Evolutionary conservation across 495 filamentous ascomycete species (phyloP).

Genomic region (Penicillium herquei): DNA sequence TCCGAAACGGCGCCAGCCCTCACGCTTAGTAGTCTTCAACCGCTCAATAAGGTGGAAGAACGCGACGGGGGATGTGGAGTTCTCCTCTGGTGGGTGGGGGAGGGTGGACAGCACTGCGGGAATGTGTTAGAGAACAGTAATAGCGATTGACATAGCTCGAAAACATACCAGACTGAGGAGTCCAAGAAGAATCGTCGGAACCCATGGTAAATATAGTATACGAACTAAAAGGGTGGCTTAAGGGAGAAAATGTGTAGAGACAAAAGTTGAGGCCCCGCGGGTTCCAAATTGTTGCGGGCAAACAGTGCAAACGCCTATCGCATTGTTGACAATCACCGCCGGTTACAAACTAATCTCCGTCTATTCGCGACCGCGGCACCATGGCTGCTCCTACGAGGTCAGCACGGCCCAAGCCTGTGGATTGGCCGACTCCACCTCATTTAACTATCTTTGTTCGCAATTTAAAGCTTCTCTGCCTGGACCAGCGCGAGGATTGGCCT

Average conservation of each 20-base stretch:
- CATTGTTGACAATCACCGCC: constrained; percentile 18
- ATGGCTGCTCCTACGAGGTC: constrained; percentile 34
- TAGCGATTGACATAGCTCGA: background rate
- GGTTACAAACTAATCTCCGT: constrained; percentile 15
- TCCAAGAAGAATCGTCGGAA: constrained; percentile 32
- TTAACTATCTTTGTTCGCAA: constrained; percentile 74
- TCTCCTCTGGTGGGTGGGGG: constrained; percentile 51
- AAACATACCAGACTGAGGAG: constrained; percentile 26
- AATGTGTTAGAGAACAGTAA: background rate
- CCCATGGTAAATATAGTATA: constrained; percentile 24
- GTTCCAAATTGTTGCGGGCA: constrained; percentile 11
- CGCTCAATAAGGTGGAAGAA: constrained; percentile 93
- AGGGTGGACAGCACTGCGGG: constrained; percentile 46
- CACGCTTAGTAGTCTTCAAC: constrained; percentile 91
- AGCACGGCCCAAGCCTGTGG: constrained; percentile 32
- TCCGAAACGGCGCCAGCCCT: constrained; percentile 89
- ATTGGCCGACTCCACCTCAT: constrained; percentile 49
- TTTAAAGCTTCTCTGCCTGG: constrained; percentile 74
- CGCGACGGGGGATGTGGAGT: constrained; percentile 71
- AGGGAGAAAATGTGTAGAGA: background rate
- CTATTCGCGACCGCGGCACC: constrained; percentile 5
- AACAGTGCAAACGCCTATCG: constrained; percentile 38
- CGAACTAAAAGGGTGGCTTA: background rate
- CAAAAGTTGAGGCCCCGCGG: constrained; percentile 11
- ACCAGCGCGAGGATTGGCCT: constrained; percentile 75